Percentiles rank a stretch among this genome's conserved stretches.
These are phyloP conservation scores for Chytriomyces sp. DNA, from an alignment of 192 early-diverging fungal species.

Conservation along the genomic window DNA sequence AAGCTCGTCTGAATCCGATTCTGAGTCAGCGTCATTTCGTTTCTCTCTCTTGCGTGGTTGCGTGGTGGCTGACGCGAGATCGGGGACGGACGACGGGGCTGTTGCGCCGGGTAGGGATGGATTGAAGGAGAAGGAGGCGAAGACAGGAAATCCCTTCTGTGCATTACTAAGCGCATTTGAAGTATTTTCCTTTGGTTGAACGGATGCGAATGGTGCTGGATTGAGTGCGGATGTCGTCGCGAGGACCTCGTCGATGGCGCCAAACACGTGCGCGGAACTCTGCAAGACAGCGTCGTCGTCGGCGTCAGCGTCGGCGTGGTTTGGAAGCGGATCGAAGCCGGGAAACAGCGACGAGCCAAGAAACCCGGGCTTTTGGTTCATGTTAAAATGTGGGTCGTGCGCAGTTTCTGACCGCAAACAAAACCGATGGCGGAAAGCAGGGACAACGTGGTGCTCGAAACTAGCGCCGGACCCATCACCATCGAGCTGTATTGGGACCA, in stretches of 20 bases:
- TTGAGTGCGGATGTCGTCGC: not conserved
- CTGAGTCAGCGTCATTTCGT: not conserved
- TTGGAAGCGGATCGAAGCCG: not conserved
- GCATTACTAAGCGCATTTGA: no score
- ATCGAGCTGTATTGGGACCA: conserved; percentile 89
- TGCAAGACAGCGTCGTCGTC: not conserved
- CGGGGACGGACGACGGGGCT: not conserved
- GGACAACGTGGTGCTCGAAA: conserved; percentile 40
- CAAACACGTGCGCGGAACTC: not conserved
- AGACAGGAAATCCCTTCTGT: conserved; percentile 5
- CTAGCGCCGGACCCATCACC: conserved; percentile 59
- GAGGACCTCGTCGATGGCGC: not conserved
- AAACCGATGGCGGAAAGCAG: no score
- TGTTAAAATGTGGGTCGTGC: not conserved
- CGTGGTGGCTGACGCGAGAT: not conserved
- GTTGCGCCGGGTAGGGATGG: not conserved
- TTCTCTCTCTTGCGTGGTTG: not conserved
- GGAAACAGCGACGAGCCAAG: conserved; percentile 34
- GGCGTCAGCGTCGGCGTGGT: conserved; percentile 9
- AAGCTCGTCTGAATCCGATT: not conserved
- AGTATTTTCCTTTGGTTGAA: not conserved
- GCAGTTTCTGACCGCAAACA: no score
- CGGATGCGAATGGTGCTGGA: conserved; percentile 4
- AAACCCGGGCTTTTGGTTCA: conserved; percentile 8
- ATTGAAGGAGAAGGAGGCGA: conserved; percentile 8